Evolutionary conservation across 805 yeast species (phyloP).

Genomic region (Martiniozyma abietophila): DNA sequence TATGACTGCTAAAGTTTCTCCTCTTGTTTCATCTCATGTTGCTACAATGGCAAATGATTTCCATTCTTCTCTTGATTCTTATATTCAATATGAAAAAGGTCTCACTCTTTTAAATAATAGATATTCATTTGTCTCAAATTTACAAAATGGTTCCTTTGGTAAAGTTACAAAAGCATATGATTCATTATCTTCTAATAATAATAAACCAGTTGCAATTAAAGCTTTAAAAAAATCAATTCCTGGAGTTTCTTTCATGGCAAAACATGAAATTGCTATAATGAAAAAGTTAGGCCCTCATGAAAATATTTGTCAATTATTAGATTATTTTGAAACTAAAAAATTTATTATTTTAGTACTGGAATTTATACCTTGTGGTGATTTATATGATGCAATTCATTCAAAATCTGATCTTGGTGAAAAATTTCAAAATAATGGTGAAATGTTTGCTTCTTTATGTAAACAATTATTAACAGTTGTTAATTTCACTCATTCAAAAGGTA

Average conservation of each 20-base stretch:
- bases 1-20: no score
- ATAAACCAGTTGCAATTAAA: slow-evolving; percentile 42
- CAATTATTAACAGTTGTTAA: slow-evolving; percentile 45
- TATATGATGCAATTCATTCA: slow-evolving; percentile 45
- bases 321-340: slow-evolving; percentile 44
- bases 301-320: slow-evolving; percentile 50
- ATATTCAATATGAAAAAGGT: slow-evolving; percentile 33
- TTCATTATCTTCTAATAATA: slow-evolving; percentile 14
- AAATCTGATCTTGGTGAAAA: slow-evolving; percentile 20
- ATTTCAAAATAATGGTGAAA: slow-evolving; percentile 19
- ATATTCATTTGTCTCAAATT: slow-evolving; percentile 34
- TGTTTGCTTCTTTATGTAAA: slow-evolving; percentile 27
- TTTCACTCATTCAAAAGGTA: slow-evolving; percentile 47
- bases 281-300: slow-evolving; percentile 35
- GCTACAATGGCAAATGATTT: slow-evolving; percentile 20
- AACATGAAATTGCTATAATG: slow-evolving; percentile 43
- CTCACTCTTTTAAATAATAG: slow-evolving; percentile 26
- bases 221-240: slow-evolving; percentile 37
- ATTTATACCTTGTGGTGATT: slow-evolving; percentile 57
- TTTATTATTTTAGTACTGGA: slow-evolving; percentile 53
- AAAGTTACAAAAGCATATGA: slow-evolving; percentile 47
- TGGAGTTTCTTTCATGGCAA: slow-evolving; percentile 37
- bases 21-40: no score
- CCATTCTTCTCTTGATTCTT: slow-evolving; percentile 29
- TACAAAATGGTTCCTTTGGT: slow-evolving; percentile 57